Evolutionary conservation across 768 basidiomycete species (phyloP), one percentile per base, ranked within the genome.

Genomic region (Serendipita sp.): DNA sequence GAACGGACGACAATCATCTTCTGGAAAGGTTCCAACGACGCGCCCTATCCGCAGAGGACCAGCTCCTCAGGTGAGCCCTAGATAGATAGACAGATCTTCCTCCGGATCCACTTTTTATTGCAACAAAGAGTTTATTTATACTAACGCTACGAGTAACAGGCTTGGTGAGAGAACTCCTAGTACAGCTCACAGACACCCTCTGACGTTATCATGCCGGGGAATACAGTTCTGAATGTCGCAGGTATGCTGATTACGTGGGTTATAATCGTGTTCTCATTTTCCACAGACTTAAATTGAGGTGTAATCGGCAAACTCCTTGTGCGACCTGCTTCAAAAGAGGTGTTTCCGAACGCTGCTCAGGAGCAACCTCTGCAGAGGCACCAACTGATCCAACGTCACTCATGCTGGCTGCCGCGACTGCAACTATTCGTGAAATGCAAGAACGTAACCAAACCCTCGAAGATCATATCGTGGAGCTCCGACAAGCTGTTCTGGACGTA

Each of bases 61-160:
- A 58, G 53, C 53, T 28, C 53, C 53, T 58, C 53, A 58, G 28
- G 45, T 50, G 28, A 50, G 42, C 20, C n/a, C n/a, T n/a, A n/a
- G n/a, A n/a, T n/a, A n/a, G n/a, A n/a, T 14, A 38, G 14, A 38
- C 38, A 38, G 5, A 38, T 14, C 14, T 38, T 14, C 38, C 38
- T 38, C 38, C 38, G 5, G 5, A 38, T 38, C 38, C 38, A 7
- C 38, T 38, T 38, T 38, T 22, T 7, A 20, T 50, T n/a, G n/a
- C n/a, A n/a, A n/a, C n/a, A n/a, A 22, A 9, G 45, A 50, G n/a
- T 50, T 28, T 5, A 11, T 50, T 20, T 50, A 17, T 9, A 9
- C 45, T 50, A 20, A 50, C 45, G 11, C 20, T 17, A 9, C 17
- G 11, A 9, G 9, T 50, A 20, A 50, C 28, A 50, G 30, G 53